phyloP scores from a whole-genome alignment of 208 protist species.

The Leptomonas pyrrhocoris region DNA sequence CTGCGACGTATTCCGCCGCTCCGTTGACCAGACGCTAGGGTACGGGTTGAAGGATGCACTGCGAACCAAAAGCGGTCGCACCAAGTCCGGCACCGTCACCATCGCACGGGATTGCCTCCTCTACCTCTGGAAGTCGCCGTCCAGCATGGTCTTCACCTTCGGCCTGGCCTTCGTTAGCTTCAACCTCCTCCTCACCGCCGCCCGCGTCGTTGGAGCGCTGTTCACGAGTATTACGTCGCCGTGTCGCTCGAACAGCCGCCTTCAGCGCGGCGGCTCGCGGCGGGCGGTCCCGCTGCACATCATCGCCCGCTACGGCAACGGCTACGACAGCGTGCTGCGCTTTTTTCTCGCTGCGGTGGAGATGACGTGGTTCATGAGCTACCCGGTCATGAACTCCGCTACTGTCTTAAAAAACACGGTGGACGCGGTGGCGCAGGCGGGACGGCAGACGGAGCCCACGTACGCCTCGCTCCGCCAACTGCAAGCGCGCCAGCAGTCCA shows the following conservation, averaged over 20 bases:
- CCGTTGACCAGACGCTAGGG: constrained; percentile 25
- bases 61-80: constrained; percentile 11
- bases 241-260: constrained; percentile 9
- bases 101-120: constrained; percentile 11
- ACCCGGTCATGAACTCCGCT: constrained; percentile 23
- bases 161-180: constrained; percentile 27
- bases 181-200: constrained; percentile 17
- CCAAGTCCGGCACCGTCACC: not conserved
- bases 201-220: constrained; percentile 11
- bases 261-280: constrained; percentile 24
- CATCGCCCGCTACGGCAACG: constrained; percentile 50
- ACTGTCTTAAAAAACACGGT: constrained; percentile 16
- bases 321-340: constrained; percentile 56
- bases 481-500: constrained; percentile 26
- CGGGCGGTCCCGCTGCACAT: constrained; percentile 31
- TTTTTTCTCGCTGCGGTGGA: constrained; percentile 45
- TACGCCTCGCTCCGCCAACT: constrained; percentile 29
- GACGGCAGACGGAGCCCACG: constrained; percentile 22
- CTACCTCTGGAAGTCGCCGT: constrained; percentile 34
- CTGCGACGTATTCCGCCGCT: constrained; percentile 15
- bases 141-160: constrained; percentile 38
- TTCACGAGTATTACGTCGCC: constrained; percentile 26
- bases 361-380: constrained; percentile 58
- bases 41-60: constrained; percentile 28
- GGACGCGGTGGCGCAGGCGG: not conserved